Base-by-base conservation (phyloP, 805 yeast species). In the Ogataea angusta region DNA sequence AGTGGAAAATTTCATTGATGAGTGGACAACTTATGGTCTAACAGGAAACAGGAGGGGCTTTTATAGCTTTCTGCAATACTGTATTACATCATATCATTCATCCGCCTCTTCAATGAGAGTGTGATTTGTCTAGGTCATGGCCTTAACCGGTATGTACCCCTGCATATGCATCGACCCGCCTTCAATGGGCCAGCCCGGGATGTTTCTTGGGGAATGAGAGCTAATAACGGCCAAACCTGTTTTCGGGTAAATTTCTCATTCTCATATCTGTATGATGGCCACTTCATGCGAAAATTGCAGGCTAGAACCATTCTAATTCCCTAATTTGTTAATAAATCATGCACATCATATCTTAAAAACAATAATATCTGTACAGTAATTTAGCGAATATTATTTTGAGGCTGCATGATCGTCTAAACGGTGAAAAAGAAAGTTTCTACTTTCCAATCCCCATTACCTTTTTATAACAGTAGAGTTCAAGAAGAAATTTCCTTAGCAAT, bases 401-500 rank as follows among this genome's bases (percentile, higher is more conserved):
- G 15, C 19, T 32, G 36, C 42, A 26, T 31, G 28, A 13, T 16
- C 31, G 33, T 30, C 15, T 31, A 26, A 31, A 18, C 27, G 8
- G 7, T 10, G 18, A 30, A 35, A 36, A 31, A 37, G 15, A 25
- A 26, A 37, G 18, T 9, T 10, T 5, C 19, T 26, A 38, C 14
- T 17, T 38, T 27, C 27, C 27, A 14, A 49, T 44, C 19, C 22
- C 24, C 29, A 45, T 36, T 6, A 46, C 42, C 33, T 42, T 46
- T 16, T 31, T 37, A 26, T 36, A 49, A 33, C 51, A 46, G 34
- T 44, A 49, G 10, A 45, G 34, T 21, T 49, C 53, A 10, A 45
- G 34, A 10, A 46, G 8, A 24, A 49, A 38, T 21, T 38, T 35
- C 27, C 26, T 33, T 7, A 49, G 36, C n/a, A 40, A 45, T 30